phyloP scores from a whole-genome alignment of 371 early-diverging fungal genomes.

The Mortierella sp. region DNA sequence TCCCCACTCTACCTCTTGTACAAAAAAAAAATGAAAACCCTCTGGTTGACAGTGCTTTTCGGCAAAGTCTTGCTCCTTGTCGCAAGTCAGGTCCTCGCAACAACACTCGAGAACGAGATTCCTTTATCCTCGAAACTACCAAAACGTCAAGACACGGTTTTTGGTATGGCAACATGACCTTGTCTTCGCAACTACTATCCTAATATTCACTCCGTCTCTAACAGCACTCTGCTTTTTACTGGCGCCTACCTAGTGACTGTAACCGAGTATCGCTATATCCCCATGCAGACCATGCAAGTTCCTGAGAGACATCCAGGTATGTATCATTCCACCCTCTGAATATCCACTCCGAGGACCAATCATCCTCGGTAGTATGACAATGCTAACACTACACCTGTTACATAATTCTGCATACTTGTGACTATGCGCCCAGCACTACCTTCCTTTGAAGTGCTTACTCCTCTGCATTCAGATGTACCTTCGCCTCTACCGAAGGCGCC shows the following conservation, averaged over 20 bases:
- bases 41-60: too few relatives aligned
- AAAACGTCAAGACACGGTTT: conserved; percentile 11
- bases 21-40: too few relatives aligned
- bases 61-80: too few relatives aligned
- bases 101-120: too few relatives aligned
- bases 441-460: background rate
- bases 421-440: too few relatives aligned
- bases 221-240: background rate
- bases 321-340: background rate
- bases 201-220: background rate
- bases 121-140: background rate
- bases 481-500: background rate
- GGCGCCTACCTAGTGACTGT: conserved; percentile 6
- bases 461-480: background rate
- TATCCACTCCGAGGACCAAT: background rate
- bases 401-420: too few relatives aligned
- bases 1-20: too few relatives aligned
- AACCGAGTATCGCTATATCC: conserved; percentile 13
- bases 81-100: too few relatives aligned
- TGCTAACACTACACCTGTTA: too few relatives aligned
- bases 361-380: too few relatives aligned
- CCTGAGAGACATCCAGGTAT: background rate
- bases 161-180: conserved; percentile 5
- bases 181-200: too few relatives aligned
- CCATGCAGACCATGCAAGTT: background rate